Conservation (phyloP, 2,329 filamentous ascomycete species). For the Cordyceps militaris region DNA sequence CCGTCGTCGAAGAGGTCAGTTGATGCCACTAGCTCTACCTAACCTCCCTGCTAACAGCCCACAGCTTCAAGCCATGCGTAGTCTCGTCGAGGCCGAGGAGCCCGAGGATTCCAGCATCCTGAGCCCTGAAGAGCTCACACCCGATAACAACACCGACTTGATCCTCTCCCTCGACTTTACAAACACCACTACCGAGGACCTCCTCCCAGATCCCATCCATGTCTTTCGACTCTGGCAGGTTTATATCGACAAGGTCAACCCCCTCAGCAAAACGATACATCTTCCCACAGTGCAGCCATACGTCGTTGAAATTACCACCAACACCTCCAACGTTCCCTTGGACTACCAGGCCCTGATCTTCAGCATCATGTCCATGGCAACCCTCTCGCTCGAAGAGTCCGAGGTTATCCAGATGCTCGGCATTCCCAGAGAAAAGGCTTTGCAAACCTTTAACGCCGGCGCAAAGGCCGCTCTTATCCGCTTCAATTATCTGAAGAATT, state of each 20-base stretch:
- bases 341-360: slow-evolving; percentile 57
- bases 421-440: slow-evolving; percentile 40
- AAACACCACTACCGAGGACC: slow-evolving; percentile 34
- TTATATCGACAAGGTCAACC: slow-evolving; percentile 68
- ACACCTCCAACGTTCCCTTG: slow-evolving; percentile 47
- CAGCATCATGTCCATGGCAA: slow-evolving; percentile 57
- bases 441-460: slow-evolving; percentile 45
- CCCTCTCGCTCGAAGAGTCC: slow-evolving; percentile 45
- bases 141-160: slow-evolving; percentile 46
- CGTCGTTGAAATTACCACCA: slow-evolving; percentile 55
- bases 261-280: slow-evolving; percentile 65
- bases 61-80: slow-evolving; percentile 51
- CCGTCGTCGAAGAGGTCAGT: slow-evolving; percentile 48
- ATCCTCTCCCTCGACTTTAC: slow-evolving; percentile 37
- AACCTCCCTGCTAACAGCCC: slow-evolving; percentile 14
- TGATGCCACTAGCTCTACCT: neutral
- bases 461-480: slow-evolving; percentile 43
- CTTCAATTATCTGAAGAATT: slow-evolving; percentile 50
- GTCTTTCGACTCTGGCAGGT: slow-evolving; percentile 68
- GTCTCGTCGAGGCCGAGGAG: slow-evolving; percentile 46
- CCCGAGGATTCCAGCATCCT: slow-evolving; percentile 41
- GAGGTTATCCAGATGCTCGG: slow-evolving; percentile 51
- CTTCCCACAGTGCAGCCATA: slow-evolving; percentile 60
- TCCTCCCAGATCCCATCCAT: slow-evolving; percentile 59
- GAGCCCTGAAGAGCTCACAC: slow-evolving; percentile 42